Conservation (phyloP, 176 grass and related monocot species). For the Dendrocalamus sinicus region DNA sequence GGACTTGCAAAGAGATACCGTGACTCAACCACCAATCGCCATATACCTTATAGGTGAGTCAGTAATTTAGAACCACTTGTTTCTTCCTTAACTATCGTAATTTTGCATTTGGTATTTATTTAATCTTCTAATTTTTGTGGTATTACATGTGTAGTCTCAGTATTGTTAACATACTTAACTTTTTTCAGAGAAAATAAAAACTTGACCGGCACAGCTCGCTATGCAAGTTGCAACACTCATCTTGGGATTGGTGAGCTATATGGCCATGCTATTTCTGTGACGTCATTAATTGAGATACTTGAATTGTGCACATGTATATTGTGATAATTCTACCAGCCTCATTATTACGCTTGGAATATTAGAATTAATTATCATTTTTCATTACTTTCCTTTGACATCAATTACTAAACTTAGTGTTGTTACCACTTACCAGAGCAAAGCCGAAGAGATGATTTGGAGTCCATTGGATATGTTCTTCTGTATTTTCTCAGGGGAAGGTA, state of each 20-base stretch:
- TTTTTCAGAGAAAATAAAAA: conserved; percentile 74
- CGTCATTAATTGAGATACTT: conserved; percentile 16
- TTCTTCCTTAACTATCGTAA: neutral
- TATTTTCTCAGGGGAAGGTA: conserved; percentile 93
- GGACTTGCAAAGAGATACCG: conserved; percentile 86
- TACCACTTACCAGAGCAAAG: conserved; percentile 69
- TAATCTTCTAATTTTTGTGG: neutral
- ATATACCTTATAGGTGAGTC: conserved; percentile 74
- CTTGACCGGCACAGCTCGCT: conserved; percentile 75
- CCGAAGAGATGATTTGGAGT: conserved; percentile 88
- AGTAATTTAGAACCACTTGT: neutral
- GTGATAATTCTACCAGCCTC: neutral
- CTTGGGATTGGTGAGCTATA: conserved; percentile 67
- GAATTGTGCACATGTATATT: conserved; percentile 25
- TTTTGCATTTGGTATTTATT: neutral
- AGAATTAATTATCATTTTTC: neutral
- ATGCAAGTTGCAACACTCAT: conserved; percentile 78
- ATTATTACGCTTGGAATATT: neutral
- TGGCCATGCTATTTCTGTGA: neutral
- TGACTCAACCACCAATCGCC: conserved; percentile 67
- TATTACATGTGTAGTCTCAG: conserved; percentile 9
- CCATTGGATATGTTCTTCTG: conserved; percentile 83
- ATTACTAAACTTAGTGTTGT: conserved; percentile 37
- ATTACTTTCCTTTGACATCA: neutral
- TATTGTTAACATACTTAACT: neutral